Evolutionary conservation across 768 basidiomycete species (phyloP).

Genomic region (Mycena crocata): DNA sequence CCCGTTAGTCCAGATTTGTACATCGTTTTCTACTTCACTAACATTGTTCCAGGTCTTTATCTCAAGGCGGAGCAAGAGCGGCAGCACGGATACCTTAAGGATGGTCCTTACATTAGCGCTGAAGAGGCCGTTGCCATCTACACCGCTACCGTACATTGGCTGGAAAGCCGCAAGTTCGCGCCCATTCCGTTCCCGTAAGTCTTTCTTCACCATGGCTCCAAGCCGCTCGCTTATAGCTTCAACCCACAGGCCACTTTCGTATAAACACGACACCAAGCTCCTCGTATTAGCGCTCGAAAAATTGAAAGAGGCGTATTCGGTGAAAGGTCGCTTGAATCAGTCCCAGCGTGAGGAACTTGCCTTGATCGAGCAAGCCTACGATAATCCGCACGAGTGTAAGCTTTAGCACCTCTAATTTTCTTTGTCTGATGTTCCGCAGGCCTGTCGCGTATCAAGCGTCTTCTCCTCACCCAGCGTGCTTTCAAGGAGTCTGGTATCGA

Average conservation of each 20-base stretch:
- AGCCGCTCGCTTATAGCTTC: background rate
- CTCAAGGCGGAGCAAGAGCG: constrained; percentile 99
- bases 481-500: constrained; percentile 99
- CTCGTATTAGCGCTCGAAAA: constrained; percentile 97
- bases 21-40: constrained; percentile 1
- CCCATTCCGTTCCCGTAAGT: constrained; percentile 97
- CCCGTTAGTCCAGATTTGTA: constrained; percentile 67
- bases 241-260: constrained; percentile 82
- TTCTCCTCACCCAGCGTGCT: constrained; percentile 95
- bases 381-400: constrained; percentile 98
- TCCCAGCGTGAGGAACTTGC: constrained; percentile 98
- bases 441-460: constrained; percentile 96
- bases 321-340: constrained; percentile 97
- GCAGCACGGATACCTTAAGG: constrained; percentile 98
- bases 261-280: constrained; percentile 99
- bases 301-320: constrained; percentile 98
- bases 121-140: constrained; percentile 99
- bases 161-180: constrained; percentile 97
- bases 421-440: constrained; percentile 49
- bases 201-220: background rate
- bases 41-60: constrained; percentile 72
- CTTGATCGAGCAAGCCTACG: constrained; percentile 98
- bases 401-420: background rate
- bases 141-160: constrained; percentile 98
- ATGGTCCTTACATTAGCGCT: constrained; percentile 98